Evolutionary conservation across 192 early-diverging fungal species (phyloP).

Genomic region (Coemansia asiatica): DNA sequence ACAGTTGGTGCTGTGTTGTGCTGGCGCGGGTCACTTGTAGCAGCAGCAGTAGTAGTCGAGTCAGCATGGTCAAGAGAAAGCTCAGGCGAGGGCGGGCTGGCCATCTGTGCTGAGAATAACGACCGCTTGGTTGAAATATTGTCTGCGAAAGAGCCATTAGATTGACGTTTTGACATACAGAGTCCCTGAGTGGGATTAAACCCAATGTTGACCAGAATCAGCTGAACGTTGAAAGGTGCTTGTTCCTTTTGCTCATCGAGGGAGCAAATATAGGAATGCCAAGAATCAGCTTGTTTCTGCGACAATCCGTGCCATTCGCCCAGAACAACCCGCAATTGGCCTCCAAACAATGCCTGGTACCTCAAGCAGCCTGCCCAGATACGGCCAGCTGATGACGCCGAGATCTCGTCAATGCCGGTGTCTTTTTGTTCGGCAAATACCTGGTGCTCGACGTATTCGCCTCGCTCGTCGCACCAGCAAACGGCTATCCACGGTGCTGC

Average conservation of each 20-base stretch:
- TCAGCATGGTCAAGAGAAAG: neutral
- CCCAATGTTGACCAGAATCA: conserved; percentile 30
- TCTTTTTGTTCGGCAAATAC: conserved; percentile 15
- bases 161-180: neutral
- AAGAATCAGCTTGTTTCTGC: conserved; percentile 18
- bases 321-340: conserved; percentile 33
- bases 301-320: conserved; percentile 47
- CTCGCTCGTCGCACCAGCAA: conserved; percentile 56
- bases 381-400: conserved; percentile 16
- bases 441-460: conserved; percentile 49
- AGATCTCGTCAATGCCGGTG: neutral
- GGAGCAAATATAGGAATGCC: conserved; percentile 20
- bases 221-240: neutral
- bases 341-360: conserved; percentile 38
- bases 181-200: conserved; percentile 25
- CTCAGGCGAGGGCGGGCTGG: neutral
- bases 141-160: neutral
- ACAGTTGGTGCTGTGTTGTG: neutral
- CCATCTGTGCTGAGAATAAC: neutral
- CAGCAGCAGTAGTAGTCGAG: neutral
- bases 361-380: conserved; percentile 44
- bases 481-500: conserved; percentile 29
- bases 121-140: neutral
- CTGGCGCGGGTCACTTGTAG: neutral
- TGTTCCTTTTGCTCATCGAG: neutral